Percentiles rank a stretch among this genome's conserved stretches.
These are phyloP conservation scores for Penicillium paradoxum DNA, from an alignment of 495 filamentous ascomycete genomes.

Conservation along the genomic window DNA sequence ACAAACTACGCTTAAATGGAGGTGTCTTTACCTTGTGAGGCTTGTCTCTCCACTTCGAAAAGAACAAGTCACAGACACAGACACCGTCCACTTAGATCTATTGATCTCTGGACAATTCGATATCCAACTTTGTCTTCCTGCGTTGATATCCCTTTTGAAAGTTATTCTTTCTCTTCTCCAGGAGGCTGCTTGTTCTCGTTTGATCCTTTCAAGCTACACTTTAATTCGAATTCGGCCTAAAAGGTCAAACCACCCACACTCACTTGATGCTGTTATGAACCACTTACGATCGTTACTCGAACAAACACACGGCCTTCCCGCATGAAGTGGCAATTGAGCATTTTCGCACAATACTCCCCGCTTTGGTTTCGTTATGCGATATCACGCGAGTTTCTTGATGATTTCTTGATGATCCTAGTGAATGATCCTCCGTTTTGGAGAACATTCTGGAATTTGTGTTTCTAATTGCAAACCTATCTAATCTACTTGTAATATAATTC, in stretches of 20 bases:
- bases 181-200: slow-evolving; percentile 8
- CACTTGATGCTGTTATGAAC: slow-evolving; percentile 25
- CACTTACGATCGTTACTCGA: slow-evolving; percentile 22
- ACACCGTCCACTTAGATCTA: not conserved
- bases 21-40: not conserved
- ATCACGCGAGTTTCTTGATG: slow-evolving; percentile 1
- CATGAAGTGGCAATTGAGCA: not conserved
- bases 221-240: not conserved
- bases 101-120: not conserved
- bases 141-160: slow-evolving; percentile 15
- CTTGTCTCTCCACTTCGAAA: not conserved
- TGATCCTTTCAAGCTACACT: not conserved
- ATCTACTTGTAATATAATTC: slow-evolving; percentile 30
- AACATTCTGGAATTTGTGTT: slow-evolving; percentile 7
- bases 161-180: not conserved
- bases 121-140: slow-evolving; percentile 9
- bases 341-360: not conserved
- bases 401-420: slow-evolving; percentile 15
- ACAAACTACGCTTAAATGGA: slow-evolving; percentile 23
- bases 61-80: not conserved
- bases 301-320: not conserved
- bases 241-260: slow-evolving; percentile 11
- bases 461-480: slow-evolving; percentile 10
- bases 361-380: not conserved
- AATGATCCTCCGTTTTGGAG: slow-evolving; percentile 7